Evolutionary conservation across 2,329 filamentous ascomycete species (phyloP).

Genomic region (Nigrograna mackinnonii): DNA sequence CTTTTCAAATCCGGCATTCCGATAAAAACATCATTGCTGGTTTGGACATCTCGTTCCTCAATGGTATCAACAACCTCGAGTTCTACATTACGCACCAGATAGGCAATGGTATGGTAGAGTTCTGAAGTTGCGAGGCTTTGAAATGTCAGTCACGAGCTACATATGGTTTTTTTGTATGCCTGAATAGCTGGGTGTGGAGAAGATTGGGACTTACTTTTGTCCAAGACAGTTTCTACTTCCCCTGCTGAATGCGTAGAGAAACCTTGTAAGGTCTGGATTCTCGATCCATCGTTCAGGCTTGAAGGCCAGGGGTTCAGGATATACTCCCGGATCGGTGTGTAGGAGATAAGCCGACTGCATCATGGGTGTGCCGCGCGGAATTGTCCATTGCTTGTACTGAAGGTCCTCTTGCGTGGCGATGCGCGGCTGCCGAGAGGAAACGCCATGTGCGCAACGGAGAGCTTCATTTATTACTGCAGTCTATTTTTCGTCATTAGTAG

Average conservation of each 20-base stretch:
- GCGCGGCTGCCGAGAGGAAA: slow-evolving; percentile 24
- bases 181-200: neutral
- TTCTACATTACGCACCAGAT: slow-evolving; percentile 7
- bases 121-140: slow-evolving; percentile 11
- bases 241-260: slow-evolving; percentile 11
- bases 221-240: slow-evolving; percentile 14
- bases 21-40: slow-evolving; percentile 15
- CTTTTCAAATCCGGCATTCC: slow-evolving; percentile 14
- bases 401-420: slow-evolving; percentile 20
- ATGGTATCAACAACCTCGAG: slow-evolving; percentile 13
- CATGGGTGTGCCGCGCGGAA: slow-evolving; percentile 28
- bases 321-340: slow-evolving; percentile 26
- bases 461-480: slow-evolving; percentile 19
- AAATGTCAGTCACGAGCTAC: too few relatives aligned
- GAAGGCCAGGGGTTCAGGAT: slow-evolving; percentile 19
- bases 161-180: neutral
- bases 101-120: slow-evolving; percentile 10
- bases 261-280: slow-evolving; percentile 8
- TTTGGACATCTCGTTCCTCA: slow-evolving; percentile 13
- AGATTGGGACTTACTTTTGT: slow-evolving; percentile 15
- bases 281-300: slow-evolving; percentile 32
- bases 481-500: neutral
- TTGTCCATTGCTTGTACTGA: slow-evolving; percentile 11
- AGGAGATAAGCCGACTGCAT: slow-evolving; percentile 29
- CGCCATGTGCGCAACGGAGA: slow-evolving; percentile 30